Evolutionary conservation across 2,329 filamentous ascomycete species (phyloP).

Genomic region (Arthroderma sp.): DNA sequence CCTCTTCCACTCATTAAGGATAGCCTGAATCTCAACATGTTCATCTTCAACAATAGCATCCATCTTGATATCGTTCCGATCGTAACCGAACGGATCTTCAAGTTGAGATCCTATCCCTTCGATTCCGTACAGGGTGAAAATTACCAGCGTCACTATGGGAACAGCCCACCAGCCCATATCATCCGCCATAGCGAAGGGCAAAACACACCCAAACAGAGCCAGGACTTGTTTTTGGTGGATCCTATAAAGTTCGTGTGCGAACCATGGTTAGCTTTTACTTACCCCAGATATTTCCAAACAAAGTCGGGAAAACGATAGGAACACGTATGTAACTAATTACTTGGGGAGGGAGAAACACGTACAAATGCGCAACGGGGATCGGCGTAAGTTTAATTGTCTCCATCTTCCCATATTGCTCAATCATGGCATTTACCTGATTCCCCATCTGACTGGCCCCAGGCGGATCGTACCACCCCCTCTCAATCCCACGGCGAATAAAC

Average conservation of each 20-base stretch:
- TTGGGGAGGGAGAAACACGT: slow-evolving; percentile 8
- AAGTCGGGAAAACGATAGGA: slow-evolving; percentile 1
- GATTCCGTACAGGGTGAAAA: slow-evolving; percentile 52
- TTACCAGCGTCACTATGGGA: slow-evolving; percentile 45
- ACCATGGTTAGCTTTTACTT: not conserved
- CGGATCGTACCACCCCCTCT: slow-evolving; percentile 46
- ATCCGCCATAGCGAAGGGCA: slow-evolving; percentile 51
- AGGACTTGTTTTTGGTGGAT: slow-evolving; percentile 54
- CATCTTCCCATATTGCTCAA: slow-evolving; percentile 49
- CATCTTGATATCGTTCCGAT: slow-evolving; percentile 55
- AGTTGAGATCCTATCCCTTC: slow-evolving; percentile 51
- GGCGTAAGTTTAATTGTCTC: slow-evolving; percentile 54
- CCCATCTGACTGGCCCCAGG: slow-evolving; percentile 47
- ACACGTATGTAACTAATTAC: not conserved
- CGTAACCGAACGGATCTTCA: slow-evolving; percentile 54
- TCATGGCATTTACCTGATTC: slow-evolving; percentile 43
- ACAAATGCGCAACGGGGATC: slow-evolving; percentile 49
- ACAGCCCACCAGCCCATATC: slow-evolving; percentile 52
- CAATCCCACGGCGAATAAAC: slow-evolving; percentile 45
- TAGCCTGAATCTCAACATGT: slow-evolving; percentile 43
- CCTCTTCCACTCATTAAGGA: slow-evolving; percentile 46
- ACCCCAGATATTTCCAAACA: not conserved
- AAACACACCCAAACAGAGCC: slow-evolving; percentile 45
- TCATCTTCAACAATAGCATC: slow-evolving; percentile 52
- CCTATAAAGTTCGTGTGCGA: slow-evolving; percentile 17